phyloP scores from a whole-genome alignment of 164 flowering plant genomes.

The Vitis amurensis region DNA sequence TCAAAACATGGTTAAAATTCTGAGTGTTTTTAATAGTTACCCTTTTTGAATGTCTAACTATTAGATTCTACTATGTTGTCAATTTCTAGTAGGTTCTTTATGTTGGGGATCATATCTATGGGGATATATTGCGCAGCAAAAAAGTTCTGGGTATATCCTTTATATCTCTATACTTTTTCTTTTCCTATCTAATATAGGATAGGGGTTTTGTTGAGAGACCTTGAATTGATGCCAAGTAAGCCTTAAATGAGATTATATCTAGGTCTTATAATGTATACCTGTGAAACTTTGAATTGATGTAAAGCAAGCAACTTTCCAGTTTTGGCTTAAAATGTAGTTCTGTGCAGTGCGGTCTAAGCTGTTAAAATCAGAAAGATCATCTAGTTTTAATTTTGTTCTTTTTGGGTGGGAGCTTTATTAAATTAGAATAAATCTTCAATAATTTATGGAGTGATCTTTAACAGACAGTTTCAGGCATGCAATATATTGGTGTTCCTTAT shows the following conservation, averaged over 20 bases:
- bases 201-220: not conserved
- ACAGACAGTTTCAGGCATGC: not conserved
- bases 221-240: not conserved
- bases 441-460: not conserved
- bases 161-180: not conserved
- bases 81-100: slow-evolving; percentile 74
- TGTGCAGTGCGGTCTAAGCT: too few relatives aligned
- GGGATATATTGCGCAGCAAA: slow-evolving; percentile 98
- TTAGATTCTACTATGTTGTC: slow-evolving; percentile 1
- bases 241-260: not conserved
- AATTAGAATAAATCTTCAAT: not conserved
- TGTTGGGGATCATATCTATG: slow-evolving; percentile 99
- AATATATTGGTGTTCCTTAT: too few relatives aligned
- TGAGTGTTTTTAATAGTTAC: not conserved
- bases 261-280: not conserved
- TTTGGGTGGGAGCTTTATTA: not conserved
- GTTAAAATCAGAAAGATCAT: too few relatives aligned
- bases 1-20: not conserved
- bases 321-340: too few relatives aligned
- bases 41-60: not conserved
- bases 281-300: not conserved
- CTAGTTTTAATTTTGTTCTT: not conserved
- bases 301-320: too few relatives aligned
- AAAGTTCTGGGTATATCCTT: slow-evolving; percentile 72
- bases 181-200: not conserved